These are phyloP conservation scores for Wickerhamomyces xylosicus DNA, from an alignment of 805 yeast species.

Conservation along the genomic window DNA sequence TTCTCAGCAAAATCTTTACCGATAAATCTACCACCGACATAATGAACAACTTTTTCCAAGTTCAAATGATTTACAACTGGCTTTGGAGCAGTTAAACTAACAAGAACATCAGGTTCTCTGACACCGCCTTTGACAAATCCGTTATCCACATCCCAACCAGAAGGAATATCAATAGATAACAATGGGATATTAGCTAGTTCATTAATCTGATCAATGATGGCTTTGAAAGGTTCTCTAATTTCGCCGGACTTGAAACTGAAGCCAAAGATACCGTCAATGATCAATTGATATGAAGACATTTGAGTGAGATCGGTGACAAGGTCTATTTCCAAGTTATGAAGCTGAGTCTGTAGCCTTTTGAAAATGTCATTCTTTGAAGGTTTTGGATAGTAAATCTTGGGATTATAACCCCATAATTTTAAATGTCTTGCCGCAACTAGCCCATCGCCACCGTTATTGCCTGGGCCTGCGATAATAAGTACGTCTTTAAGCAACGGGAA, in stretches of 20 bases:
- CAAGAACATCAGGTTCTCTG: conserved; percentile 54
- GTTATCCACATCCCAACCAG: conserved; percentile 93
- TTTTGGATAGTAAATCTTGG: conserved; percentile 75
- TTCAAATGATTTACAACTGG: conserved; percentile 58
- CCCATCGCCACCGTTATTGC: conserved; percentile 96
- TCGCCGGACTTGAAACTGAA: conserved; percentile 84
- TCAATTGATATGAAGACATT: conserved; percentile 19
- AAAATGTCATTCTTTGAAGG: conserved; percentile 47
- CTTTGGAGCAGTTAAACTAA: conserved; percentile 90
- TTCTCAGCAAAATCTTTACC: conserved; percentile 54
- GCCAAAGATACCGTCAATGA: conserved; percentile 85
- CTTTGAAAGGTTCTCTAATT: conserved; percentile 65
- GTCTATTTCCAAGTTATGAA: conserved; percentile 51
- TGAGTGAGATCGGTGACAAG: conserved; percentile 34
- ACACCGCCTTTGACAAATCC: conserved; percentile 50
- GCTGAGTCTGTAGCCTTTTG: conserved; percentile 51
- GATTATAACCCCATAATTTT: conserved; percentile 66
- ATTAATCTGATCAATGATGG: conserved; percentile 31
- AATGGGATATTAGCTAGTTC: conserved; percentile 37
- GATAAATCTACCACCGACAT: conserved; percentile 86
- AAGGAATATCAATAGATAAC: conserved; percentile 82
- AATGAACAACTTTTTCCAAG: conserved; percentile 41
- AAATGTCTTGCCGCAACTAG: conserved; percentile 91
- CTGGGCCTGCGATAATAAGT: conserved; percentile 83
- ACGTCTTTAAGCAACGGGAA: conserved; percentile 47